A percentile compares a stretch with the other conserved stretches of the same genome.
Evolutionary conservation across 164 flowering plant genomes (phyloP).

Genomic region (Vitis cinerea): DNA sequence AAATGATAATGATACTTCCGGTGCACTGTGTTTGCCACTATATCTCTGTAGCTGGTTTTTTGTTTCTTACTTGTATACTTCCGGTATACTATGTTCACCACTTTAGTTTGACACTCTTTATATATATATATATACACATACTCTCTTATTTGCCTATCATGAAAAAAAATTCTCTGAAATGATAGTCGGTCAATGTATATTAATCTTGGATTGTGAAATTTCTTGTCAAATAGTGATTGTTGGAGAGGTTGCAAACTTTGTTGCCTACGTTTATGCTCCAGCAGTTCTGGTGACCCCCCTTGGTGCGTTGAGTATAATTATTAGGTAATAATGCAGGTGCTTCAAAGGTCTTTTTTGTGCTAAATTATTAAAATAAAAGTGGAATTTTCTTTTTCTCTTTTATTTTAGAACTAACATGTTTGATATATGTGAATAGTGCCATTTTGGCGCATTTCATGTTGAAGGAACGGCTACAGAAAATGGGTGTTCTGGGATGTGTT

Average conservation of each 20-base stretch:
- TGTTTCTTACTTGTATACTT: too few relatives aligned
- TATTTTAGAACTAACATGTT: slow-evolving; percentile 16
- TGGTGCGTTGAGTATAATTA: slow-evolving; percentile 88
- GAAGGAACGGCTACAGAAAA: slow-evolving; percentile 70
- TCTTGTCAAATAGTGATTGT: slow-evolving; percentile 62
- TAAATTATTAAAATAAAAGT: not conserved
- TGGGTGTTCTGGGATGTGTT: slow-evolving; percentile 82
- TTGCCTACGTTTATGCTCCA: slow-evolving; percentile 91
- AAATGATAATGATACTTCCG: too few relatives aligned
- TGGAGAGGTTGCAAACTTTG: slow-evolving; percentile 91
- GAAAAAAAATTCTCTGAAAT: not conserved
- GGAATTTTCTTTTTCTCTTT: not conserved
- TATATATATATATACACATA: too few relatives aligned
- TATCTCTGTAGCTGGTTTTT: too few relatives aligned
- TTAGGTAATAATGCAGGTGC: slow-evolving; percentile 47
- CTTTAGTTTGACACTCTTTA: too few relatives aligned
- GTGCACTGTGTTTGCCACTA: too few relatives aligned
- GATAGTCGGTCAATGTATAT: not conserved
- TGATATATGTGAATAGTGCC: slow-evolving; percentile 54
- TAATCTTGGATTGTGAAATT: slow-evolving; percentile 1
- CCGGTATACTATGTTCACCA: too few relatives aligned
- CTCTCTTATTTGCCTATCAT: too few relatives aligned
- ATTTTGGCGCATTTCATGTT: slow-evolving; percentile 84
- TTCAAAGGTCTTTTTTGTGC: not conserved
- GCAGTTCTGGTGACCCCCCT: slow-evolving; percentile 93